Evolutionary conservation across 2,329 filamentous ascomycete species (phyloP).

Genomic region (Didymella glomerata): DNA sequence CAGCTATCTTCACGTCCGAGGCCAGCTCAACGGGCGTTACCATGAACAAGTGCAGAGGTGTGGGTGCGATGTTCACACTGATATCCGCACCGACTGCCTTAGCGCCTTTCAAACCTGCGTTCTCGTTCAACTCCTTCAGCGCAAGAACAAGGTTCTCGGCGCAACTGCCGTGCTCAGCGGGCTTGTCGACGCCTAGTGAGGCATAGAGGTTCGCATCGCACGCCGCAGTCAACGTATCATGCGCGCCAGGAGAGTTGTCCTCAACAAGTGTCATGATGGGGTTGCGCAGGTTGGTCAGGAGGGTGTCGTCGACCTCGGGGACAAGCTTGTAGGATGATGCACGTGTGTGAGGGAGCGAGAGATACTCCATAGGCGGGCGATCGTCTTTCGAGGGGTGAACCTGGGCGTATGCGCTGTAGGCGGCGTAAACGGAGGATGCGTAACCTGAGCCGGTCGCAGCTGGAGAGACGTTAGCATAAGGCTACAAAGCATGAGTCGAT

Average conservation of each 20-base stretch:
- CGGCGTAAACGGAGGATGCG: constrained; percentile 58
- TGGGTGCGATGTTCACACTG: constrained; percentile 58
- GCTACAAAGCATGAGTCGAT: background rate
- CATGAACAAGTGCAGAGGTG: constrained; percentile 58
- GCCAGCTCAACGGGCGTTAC: constrained; percentile 39
- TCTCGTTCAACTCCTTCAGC: constrained; percentile 58
- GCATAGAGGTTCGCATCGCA: constrained; percentile 57
- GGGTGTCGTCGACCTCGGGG: constrained; percentile 53
- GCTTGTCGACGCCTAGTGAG: constrained; percentile 54
- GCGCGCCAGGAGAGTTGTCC: constrained; percentile 55
- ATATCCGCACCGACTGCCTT: constrained; percentile 59
- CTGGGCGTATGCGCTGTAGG: constrained; percentile 58
- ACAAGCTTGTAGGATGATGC: constrained; percentile 53
- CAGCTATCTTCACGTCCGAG: constrained; percentile 20
- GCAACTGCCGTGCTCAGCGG: constrained; percentile 58
- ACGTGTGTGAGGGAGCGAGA: constrained; percentile 57
- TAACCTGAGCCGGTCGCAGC: constrained; percentile 59
- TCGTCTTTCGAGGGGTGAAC: constrained; percentile 42
- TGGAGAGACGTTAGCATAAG: constrained; percentile 18
- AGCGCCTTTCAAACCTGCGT: constrained; percentile 56
- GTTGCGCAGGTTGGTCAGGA: constrained; percentile 57
- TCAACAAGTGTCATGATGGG: constrained; percentile 58
- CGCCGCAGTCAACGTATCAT: constrained; percentile 59
- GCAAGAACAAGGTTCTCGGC: constrained; percentile 60
- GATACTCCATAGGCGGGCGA: constrained; percentile 56